Evolutionary conservation across 345 rosid species (phyloP).

Genomic region (Adansonia digitata): DNA sequence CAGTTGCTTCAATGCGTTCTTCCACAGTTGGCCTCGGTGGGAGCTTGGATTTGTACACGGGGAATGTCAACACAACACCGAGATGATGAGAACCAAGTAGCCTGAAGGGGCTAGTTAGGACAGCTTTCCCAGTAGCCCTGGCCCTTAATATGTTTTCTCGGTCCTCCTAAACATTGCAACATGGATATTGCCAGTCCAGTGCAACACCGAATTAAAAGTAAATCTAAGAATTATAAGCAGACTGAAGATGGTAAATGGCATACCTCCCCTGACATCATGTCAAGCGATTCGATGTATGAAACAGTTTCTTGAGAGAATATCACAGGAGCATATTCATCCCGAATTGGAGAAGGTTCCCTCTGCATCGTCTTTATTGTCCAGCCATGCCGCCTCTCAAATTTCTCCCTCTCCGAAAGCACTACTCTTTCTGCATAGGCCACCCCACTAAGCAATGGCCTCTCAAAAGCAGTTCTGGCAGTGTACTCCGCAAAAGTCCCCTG

Average conservation of each 20-base stretch:
- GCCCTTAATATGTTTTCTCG: conserved; percentile 88
- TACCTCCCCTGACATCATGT: conserved; percentile 99
- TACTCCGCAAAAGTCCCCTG: conserved; percentile 97
- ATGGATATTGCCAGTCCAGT: conserved; percentile 6
- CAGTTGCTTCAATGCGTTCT: conserved; percentile 79
- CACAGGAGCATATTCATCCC: conserved; percentile 97
- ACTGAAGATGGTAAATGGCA: not conserved
- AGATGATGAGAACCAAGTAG: conserved; percentile 88
- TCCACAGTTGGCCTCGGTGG: conserved; percentile 53
- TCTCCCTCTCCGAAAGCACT: conserved; percentile 55
- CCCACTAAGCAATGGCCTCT: conserved; percentile 90
- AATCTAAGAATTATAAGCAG: conserved; percentile 6
- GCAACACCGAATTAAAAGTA: not conserved
- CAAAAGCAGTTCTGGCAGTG: conserved; percentile 93
- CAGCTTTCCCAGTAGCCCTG: conserved; percentile 90
- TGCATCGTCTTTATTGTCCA: conserved; percentile 95
- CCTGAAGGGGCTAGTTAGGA: conserved; percentile 87
- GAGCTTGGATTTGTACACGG: conserved; percentile 86
- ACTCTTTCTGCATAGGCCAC: conserved; percentile 92
- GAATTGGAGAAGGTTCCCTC: conserved; percentile 69
- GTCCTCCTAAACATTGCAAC: conserved; percentile 62
- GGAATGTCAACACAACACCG: conserved; percentile 97
- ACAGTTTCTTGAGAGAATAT: conserved; percentile 90
- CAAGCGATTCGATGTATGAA: conserved; percentile 85
- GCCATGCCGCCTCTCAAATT: conserved; percentile 74